Percentiles rank a stretch among this genome's conserved stretches.
Evolutionary conservation across 371 early-diverging fungal species (phyloP).

Genomic region (Mortierella sp.): DNA sequence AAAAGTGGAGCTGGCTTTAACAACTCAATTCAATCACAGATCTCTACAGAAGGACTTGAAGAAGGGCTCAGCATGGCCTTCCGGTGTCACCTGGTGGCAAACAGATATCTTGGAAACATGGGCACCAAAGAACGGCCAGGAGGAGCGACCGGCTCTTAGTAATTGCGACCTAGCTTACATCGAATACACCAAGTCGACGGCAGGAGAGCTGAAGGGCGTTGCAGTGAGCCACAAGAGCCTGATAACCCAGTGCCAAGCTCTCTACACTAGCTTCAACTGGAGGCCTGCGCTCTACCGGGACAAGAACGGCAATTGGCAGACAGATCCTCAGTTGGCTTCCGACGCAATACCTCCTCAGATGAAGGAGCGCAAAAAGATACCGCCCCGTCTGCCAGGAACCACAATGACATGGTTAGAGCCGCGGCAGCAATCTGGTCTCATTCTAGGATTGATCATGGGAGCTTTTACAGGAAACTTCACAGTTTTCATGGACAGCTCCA

Average conservation of each 20-base stretch:
- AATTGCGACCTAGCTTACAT: slow-evolving; percentile 75
- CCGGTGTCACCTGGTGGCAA: slow-evolving; percentile 78
- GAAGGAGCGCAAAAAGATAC: slow-evolving; percentile 19
- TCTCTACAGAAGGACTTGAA: slow-evolving; percentile 74
- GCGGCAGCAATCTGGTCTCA: slow-evolving; percentile 85
- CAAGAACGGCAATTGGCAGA: slow-evolving; percentile 25
- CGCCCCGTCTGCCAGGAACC: slow-evolving; percentile 58
- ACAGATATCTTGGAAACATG: slow-evolving; percentile 75
- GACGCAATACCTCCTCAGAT: slow-evolving; percentile 13
- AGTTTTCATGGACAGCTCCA: slow-evolving; percentile 69
- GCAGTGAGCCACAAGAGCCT: slow-evolving; percentile 81
- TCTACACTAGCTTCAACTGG: slow-evolving; percentile 38
- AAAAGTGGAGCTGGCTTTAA: slow-evolving; percentile 73
- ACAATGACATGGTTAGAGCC: slow-evolving; percentile 72
- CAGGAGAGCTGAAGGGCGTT: slow-evolving; percentile 87
- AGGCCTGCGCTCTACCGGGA: slow-evolving; percentile 36
- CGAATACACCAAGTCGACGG: slow-evolving; percentile 83
- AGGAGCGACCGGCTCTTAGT: slow-evolving; percentile 48
- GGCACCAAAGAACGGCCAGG: slow-evolving; percentile 62
- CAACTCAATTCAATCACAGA: slow-evolving; percentile 80
- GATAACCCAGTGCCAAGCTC: slow-evolving; percentile 70
- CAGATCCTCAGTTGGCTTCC: slow-evolving; percentile 23
- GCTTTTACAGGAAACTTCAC: slow-evolving; percentile 77
- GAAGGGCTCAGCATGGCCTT: slow-evolving; percentile 65
- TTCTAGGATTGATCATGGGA: slow-evolving; percentile 73